phyloP scores from a whole-genome alignment of 306 rosid genomes.

The Cicer chorassanicum region DNA sequence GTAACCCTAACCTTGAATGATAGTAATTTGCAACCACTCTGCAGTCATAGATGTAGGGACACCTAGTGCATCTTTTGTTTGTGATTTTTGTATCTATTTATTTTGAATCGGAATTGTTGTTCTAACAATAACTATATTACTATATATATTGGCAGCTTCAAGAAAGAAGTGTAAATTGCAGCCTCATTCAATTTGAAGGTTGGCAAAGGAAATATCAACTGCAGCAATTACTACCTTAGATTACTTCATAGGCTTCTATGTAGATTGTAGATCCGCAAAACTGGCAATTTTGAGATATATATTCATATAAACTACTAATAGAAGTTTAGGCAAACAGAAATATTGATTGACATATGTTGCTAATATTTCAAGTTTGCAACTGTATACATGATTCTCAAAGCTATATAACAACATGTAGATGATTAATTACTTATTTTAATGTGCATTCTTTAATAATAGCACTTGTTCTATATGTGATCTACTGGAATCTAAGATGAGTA shows the following conservation, averaged over 20 bases:
- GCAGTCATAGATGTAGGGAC: too few relatives aligned
- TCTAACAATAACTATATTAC: not conserved
- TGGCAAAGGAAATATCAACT: constrained; percentile 46
- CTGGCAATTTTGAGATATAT: constrained; percentile 5
- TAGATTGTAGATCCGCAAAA: constrained; percentile 31
- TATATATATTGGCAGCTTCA: constrained; percentile 52
- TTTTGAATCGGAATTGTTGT: too few relatives aligned
- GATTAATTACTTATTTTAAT: not conserved
- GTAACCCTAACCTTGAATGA: too few relatives aligned
- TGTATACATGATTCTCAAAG: not conserved
- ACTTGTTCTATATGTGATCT: too few relatives aligned
- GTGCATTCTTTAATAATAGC: too few relatives aligned
- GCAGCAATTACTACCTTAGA: constrained; percentile 22
- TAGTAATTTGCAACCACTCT: too few relatives aligned
- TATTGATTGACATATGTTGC: constrained; percentile 3
- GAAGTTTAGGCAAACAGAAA: constrained; percentile 3
- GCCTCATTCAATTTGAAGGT: constrained; percentile 55
- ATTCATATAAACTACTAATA: constrained; percentile 6
- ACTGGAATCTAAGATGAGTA: too few relatives aligned
- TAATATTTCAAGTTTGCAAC: constrained; percentile 4
- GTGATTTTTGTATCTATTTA: too few relatives aligned
- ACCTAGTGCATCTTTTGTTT: too few relatives aligned
- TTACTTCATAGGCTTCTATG: constrained; percentile 26
- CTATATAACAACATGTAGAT: not conserved
- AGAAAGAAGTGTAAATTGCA: constrained; percentile 65